phyloP scores from a whole-genome alignment of 164 flowering plant species.

The Euptelea pleiosperma region DNA sequence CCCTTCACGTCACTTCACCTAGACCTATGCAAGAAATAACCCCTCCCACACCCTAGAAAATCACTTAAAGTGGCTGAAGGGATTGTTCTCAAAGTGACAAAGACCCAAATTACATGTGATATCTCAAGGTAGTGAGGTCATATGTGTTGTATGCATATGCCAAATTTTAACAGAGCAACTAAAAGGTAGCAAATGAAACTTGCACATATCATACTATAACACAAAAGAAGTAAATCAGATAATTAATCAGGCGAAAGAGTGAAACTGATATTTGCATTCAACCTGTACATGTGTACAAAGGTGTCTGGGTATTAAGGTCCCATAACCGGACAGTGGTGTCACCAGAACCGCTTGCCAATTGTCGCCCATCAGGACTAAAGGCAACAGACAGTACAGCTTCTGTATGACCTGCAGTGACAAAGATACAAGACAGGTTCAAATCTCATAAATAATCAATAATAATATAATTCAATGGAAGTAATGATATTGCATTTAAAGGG shows the following conservation, averaged over 20 bases:
- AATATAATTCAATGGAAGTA: background rate
- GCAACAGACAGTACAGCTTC: constrained; percentile 96
- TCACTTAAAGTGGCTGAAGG: too few species aligned
- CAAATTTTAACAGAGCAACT: too few species aligned
- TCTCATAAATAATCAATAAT: background rate
- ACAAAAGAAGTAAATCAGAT: constrained; percentile 2
- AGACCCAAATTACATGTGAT: too few species aligned
- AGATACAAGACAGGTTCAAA: background rate
- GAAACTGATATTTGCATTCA: background rate
- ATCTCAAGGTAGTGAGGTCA: too few species aligned
- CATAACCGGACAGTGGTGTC: constrained; percentile 93
- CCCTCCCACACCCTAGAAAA: too few species aligned
- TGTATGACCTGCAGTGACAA: constrained; percentile 59
- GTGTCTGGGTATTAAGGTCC: constrained; percentile 94
- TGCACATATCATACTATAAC: background rate
- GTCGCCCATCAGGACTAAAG: constrained; percentile 92
- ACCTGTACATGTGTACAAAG: constrained; percentile 87
- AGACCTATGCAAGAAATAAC: too few species aligned
- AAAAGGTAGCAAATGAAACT: background rate
- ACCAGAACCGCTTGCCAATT: constrained; percentile 97
- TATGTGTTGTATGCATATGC: too few species aligned
- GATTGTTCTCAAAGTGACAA: too few species aligned
- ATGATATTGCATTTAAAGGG: background rate
- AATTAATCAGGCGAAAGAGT: background rate
- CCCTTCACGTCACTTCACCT: too few species aligned